Conservation (phyloP, 208 protist species). For the Phytomonas francai region DNA sequence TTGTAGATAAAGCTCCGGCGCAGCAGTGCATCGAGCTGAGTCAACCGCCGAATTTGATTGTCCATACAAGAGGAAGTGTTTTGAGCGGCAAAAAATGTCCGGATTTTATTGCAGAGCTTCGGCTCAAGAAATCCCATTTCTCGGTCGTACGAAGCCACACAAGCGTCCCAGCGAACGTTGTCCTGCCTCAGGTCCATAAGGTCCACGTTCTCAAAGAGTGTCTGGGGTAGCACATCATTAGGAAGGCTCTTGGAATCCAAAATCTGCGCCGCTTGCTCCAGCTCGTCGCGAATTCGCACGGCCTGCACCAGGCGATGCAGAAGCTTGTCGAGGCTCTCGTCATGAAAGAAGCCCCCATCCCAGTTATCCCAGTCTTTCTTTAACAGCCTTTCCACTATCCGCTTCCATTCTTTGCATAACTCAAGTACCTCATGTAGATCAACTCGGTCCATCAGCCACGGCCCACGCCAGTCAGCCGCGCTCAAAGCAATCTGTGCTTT, state of each 20-base stretch:
- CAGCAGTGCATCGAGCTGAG: conserved; percentile 49
- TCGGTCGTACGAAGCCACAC: conserved; percentile 66
- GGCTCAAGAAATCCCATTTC: conserved; percentile 81
- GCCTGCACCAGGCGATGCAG: conserved; percentile 53
- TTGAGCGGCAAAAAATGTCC: conserved; percentile 35
- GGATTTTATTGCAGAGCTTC: conserved; percentile 50
- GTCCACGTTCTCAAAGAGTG: conserved; percentile 62
- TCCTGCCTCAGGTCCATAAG: conserved; percentile 42
- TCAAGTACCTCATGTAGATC: conserved; percentile 47
- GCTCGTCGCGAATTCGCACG: conserved; percentile 55
- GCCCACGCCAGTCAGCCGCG: conserved; percentile 61
- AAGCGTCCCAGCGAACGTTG: conserved; percentile 27
- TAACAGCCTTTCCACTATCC: conserved; percentile 29
- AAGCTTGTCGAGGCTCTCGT: conserved; percentile 66
- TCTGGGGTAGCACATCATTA: conserved; percentile 53
- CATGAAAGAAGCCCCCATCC: conserved; percentile 66
- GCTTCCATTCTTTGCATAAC: conserved; percentile 65
- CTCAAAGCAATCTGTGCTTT: conserved; percentile 62
- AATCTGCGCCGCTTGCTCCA: conserved; percentile 28
- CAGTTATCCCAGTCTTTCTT: conserved; percentile 64
- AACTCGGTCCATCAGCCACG: conserved; percentile 62
- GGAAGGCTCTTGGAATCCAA: conserved; percentile 30
- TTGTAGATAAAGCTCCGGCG: conserved; percentile 39
- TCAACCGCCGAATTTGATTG: conserved; percentile 32
- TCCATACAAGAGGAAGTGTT: conserved; percentile 14